Conservation (phyloP, 495 filamentous ascomycete species). For the Alectoria sarmentosa region DNA sequence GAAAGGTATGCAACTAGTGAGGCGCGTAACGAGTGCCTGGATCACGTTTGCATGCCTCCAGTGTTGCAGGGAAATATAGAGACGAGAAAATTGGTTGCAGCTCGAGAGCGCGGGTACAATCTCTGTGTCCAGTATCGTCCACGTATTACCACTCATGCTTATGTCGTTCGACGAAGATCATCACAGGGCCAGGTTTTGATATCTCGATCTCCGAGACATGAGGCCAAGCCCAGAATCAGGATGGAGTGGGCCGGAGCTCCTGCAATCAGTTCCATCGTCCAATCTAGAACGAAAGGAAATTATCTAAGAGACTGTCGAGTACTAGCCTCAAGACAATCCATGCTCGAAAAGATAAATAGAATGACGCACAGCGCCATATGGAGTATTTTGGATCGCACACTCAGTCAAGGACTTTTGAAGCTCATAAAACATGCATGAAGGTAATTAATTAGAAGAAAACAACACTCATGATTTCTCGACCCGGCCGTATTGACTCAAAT, state of each 20-base stretch:
- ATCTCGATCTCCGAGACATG: conserved; percentile 17
- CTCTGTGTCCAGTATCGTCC: not conserved
- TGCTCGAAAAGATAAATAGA: conserved; percentile 4
- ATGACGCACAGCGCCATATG: conserved; percentile 5
- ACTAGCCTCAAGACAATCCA: conserved; percentile 10
- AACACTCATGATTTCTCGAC: conserved; percentile 19
- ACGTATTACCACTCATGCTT: not conserved
- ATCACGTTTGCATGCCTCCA: not conserved
- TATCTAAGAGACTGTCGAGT: conserved; percentile 1
- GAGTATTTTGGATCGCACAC: conserved; percentile 7
- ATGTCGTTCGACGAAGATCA: not conserved
- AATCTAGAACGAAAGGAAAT: conserved; percentile 16
- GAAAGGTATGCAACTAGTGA: conserved; percentile 11
- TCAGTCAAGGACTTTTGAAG: conserved; percentile 9
- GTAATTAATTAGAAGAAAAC: not conserved
- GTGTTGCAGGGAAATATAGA: not conserved
- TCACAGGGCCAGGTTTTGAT: not conserved
- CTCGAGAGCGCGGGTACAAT: conserved; percentile 1
- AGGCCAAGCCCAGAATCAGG: conserved; percentile 5
- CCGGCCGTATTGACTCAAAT: conserved; percentile 16
- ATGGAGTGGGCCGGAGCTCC: conserved; percentile 12
- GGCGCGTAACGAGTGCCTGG: conserved; percentile 10
- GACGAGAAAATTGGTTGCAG: conserved; percentile 9
- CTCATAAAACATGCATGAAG: not conserved
- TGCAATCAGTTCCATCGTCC: conserved; percentile 21